Evolutionary conservation across 1,284 basidiomycete genomes (phyloP), one percentile per base, ranked within the genome.

Genomic region (Melanopsichium pennsylvanicum): DNA sequence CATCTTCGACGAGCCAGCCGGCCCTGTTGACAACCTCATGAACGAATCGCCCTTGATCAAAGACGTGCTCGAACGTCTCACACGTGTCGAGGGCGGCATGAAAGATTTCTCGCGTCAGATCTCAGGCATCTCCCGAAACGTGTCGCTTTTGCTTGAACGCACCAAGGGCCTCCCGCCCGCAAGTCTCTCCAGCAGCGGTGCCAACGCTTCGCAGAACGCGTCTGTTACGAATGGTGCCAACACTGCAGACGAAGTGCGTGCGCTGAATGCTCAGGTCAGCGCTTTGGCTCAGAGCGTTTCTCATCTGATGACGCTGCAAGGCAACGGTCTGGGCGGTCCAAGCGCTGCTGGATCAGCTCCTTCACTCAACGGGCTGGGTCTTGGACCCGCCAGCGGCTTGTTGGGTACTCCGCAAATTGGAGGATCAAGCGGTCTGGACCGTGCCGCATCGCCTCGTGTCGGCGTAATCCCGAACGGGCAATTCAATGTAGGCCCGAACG

Each of bases 41-140:
- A 42, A 19, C 39, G 57, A 67, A 21, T 57, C 47, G n/a, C 36
- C 66, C 16, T 23, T 90, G 63, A 86, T 92, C 59, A 86, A 87
- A 60, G 90, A 91, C 59, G 84, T 92, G 45, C 80, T 92, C 29
- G 89, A 90, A 61, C 87, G 91, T 27, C 84, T 93, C 36, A 81
- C 86, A 29, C 86, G 88, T 43, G 88, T 86, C 79, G 91, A 93
- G 81, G 84, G 85, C 54, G 85, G 87, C 3, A 86, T 87, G 29
- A 85, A 87, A 37, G 88, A 92, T 72, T 87, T 92, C 41, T 88
- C 89, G 73, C 85, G 87, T 7, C 88, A 91, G 71, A 84, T 92
- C 32, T 84, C 84, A 7, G 89, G 90, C 73, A 84, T 93, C 39
- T 86, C 88, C 60, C 86, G 86, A 74, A 92, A 92, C 82, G 86